Evolutionary conservation across 768 basidiomycete species (phyloP), one percentile per base, ranked within the genome.

Genomic region (Clitopilus hobsonii): DNA sequence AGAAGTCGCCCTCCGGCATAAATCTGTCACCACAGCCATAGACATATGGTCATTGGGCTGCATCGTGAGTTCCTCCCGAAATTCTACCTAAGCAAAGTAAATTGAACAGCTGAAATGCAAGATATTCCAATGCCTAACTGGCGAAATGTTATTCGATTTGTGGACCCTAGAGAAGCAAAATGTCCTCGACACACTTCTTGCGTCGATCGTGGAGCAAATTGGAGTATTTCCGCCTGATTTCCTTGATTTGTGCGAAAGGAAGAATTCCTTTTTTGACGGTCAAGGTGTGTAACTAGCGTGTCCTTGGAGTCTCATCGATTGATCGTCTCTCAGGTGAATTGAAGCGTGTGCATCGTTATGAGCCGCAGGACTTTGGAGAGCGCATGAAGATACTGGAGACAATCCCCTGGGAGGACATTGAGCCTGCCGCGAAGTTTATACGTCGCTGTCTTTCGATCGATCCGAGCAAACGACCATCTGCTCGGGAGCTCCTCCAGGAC

Each of bases 11-110:
- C 62, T 69, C 16, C 52, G 61, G 5, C 57, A 57, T 36, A 49
- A 54, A 3, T 61, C 63, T 66, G 10, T 2, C n/a, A 51, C 56
- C 13, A 51, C 61, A 3, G 28, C 63, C 13, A 57, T 66, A 27
- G 65, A 69, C 36, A 66, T 67, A 24, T 69, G 63, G 67, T 55
- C 56, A 20, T 48, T 69, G 20, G 67, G 65, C 6, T 68, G 67
- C 49, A 30, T 66, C 20, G 65, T 66, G 56, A 29, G 59, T 55
- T 24, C 18, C 6, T 30, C 30, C 41, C 25, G 24, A 38, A 11
- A 16, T 23, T 20, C 41, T 18, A 25, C 38, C 26, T 50, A 30
- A 54, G 53, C 25, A 47, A 27, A 53, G 28, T 18, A 7, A 45
- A 2, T 51, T 48, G 53, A 30, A 30, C n/a, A n/a, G 14, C 29